Evolutionary conservation across 2,329 filamentous ascomycete genomes (phyloP).

Genomic region (Pseudogymnoascus sp.): DNA sequence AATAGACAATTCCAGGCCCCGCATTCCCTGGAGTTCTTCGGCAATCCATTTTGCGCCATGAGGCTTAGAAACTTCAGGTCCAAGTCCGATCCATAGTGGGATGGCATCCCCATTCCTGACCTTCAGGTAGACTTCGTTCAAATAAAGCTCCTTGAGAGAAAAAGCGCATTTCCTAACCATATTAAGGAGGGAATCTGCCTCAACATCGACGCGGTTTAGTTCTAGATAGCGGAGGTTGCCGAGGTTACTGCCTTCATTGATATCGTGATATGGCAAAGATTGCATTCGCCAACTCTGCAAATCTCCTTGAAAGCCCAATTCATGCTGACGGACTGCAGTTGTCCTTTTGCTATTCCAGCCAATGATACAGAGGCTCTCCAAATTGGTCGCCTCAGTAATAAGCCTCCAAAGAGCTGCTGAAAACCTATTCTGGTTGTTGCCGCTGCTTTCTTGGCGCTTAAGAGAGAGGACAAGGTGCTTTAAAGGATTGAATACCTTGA

Average conservation of each 20-base stretch:
- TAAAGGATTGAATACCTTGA: slow-evolving; percentile 35
- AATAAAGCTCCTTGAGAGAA: slow-evolving; percentile 28
- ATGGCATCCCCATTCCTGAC: slow-evolving; percentile 18
- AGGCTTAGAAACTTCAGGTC: slow-evolving; percentile 13
- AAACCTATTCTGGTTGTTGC: slow-evolving; percentile 33
- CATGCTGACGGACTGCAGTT: slow-evolving; percentile 18
- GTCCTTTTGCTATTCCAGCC: slow-evolving; percentile 31
- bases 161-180: slow-evolving; percentile 23
- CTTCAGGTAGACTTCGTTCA: slow-evolving; percentile 29
- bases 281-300: slow-evolving; percentile 25
- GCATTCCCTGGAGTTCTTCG: slow-evolving; percentile 22
- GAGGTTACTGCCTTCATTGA: slow-evolving; percentile 13
- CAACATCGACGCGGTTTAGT: slow-evolving; percentile 28
- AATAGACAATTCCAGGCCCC: slow-evolving; percentile 22
- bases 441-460: slow-evolving; percentile 37
- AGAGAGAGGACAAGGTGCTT: slow-evolving; percentile 41
- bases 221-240: slow-evolving; percentile 24
- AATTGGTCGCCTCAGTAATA: slow-evolving; percentile 37
- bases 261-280: slow-evolving; percentile 23
- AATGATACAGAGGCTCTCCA: slow-evolving; percentile 42
- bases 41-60: slow-evolving; percentile 24
- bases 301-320: slow-evolving; percentile 13
- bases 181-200: slow-evolving; percentile 20
- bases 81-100: slow-evolving; percentile 27
- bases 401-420: slow-evolving; percentile 43